Percentiles rank a stretch among this genome's conserved stretches.
Evolutionary conservation across 1,284 basidiomycete genomes (phyloP).

Genomic region (Moesziomyces parantarcticus): DNA sequence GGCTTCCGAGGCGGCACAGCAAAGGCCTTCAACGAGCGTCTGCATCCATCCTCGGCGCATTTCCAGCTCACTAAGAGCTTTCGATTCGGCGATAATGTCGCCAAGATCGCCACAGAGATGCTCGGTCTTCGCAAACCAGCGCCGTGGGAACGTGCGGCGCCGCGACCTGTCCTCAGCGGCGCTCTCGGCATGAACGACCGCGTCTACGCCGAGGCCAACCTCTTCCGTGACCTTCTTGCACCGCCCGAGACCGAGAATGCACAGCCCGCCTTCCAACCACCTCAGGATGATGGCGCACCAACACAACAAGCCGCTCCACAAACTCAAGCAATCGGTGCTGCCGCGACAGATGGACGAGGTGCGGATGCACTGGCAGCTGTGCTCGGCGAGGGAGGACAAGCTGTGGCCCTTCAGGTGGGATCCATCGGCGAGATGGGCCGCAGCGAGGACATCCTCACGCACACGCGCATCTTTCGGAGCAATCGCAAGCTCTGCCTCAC

Average conservation of each 20-base stretch:
- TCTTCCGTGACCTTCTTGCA: constrained; percentile 17
- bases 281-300: background rate
- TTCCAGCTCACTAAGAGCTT: constrained; percentile 62
- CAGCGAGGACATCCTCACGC: constrained; percentile 22
- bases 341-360: background rate
- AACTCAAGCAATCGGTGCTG: background rate
- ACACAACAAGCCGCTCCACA: no score
- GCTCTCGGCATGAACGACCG: constrained; percentile 34
- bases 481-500: constrained; percentile 57
- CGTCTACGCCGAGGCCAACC: constrained; percentile 40
- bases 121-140: constrained; percentile 54
- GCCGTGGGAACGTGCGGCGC: constrained; percentile 39
- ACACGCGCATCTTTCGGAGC: constrained; percentile 60
- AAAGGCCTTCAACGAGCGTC: constrained; percentile 57
- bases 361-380: background rate
- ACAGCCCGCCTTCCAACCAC: background rate
- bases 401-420: constrained; percentile 26
- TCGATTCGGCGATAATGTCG: constrained; percentile 58
- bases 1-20: constrained; percentile 62
- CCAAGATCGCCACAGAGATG: constrained; percentile 51
- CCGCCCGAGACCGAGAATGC: constrained; percentile 1
- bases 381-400: constrained; percentile 25
- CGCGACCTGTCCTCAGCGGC: constrained; percentile 40
- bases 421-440: constrained; percentile 22
- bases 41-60: constrained; percentile 47